Evolutionary conservation across 2,329 filamentous ascomycete genomes (phyloP).

Genomic region (Pseudogymnoascus sp.): DNA sequence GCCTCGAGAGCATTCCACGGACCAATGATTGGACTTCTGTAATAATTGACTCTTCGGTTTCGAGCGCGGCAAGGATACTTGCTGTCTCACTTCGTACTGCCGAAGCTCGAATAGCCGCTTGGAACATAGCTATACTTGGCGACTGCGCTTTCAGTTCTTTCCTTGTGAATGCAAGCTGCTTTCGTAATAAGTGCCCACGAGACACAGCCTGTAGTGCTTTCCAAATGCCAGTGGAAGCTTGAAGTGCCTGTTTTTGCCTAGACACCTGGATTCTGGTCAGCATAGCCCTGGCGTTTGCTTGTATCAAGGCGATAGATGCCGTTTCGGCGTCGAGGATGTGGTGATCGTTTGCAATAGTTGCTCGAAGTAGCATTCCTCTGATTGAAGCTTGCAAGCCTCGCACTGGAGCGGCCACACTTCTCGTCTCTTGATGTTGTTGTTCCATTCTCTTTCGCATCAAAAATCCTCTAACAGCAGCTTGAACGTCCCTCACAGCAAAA

Average conservation of each 20-base stretch:
- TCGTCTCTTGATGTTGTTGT: slow-evolving; percentile 40
- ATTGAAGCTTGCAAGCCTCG: slow-evolving; percentile 55
- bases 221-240: slow-evolving; percentile 42
- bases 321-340: slow-evolving; percentile 30
- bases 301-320: slow-evolving; percentile 45
- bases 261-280: slow-evolving; percentile 47
- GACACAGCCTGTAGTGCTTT: slow-evolving; percentile 35
- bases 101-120: slow-evolving; percentile 38
- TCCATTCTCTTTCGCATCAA: slow-evolving; percentile 50
- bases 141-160: slow-evolving; percentile 45
- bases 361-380: slow-evolving; percentile 56
- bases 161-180: slow-evolving; percentile 36
- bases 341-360: slow-evolving; percentile 41
- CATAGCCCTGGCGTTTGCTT: slow-evolving; percentile 58
- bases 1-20: slow-evolving; percentile 53
- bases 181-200: slow-evolving; percentile 39
- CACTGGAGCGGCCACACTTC: slow-evolving; percentile 42
- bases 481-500: slow-evolving; percentile 56
- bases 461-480: slow-evolving; percentile 58
- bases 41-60: slow-evolving; percentile 37
- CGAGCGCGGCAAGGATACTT: slow-evolving; percentile 39
- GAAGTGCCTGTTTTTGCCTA: slow-evolving; percentile 42
- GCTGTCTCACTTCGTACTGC: slow-evolving; percentile 44
- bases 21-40: slow-evolving; percentile 48
- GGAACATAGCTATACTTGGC: slow-evolving; percentile 22